Conservation (phyloP, 495 filamentous ascomycete genomes). For the Monascus purpureus region DNA sequence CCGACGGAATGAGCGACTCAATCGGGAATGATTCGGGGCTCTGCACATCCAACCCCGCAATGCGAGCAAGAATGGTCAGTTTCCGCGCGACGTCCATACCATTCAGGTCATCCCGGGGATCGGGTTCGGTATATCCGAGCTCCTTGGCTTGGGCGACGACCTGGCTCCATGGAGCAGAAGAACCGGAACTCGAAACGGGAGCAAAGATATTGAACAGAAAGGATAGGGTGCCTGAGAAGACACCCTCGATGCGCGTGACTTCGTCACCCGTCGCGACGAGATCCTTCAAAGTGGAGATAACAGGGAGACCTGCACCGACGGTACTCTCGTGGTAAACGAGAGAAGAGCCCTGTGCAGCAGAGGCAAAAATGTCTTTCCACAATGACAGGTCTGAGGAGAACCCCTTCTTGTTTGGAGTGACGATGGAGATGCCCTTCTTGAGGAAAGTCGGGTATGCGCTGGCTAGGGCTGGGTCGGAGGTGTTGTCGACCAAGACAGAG, state of each 20-base stretch:
- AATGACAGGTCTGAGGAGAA: conserved; percentile 64
- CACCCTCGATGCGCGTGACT: conserved; percentile 79
- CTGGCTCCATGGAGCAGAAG: conserved; percentile 55
- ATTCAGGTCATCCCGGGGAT: conserved; percentile 91
- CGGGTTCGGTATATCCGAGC: conserved; percentile 92
- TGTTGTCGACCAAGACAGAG: conserved; percentile 83
- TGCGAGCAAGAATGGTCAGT: conserved; percentile 77
- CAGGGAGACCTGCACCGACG: conserved; percentile 81
- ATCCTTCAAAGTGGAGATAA: conserved; percentile 82
- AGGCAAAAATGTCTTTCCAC: conserved; percentile 69
- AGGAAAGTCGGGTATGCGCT: conserved; percentile 66
- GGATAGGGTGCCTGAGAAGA: conserved; percentile 91
- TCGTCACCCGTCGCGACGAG: conserved; percentile 80
- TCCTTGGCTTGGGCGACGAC: conserved; percentile 85
- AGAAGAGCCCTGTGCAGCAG: conserved; percentile 47
- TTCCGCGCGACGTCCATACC: conserved; percentile 95
- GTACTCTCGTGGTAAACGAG: conserved; percentile 87
- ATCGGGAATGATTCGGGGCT: conserved; percentile 78
- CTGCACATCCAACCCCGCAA: conserved; percentile 64
- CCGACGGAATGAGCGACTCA: conserved; percentile 74
- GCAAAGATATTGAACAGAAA: conserved; percentile 96
- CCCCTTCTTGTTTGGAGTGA: conserved; percentile 96
- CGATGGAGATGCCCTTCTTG: conserved; percentile 65
- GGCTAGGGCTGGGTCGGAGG: conserved; percentile 69
- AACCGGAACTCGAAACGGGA: conserved; percentile 47